Conservation (phyloP, 768 basidiomycete species). For the Boletus barrowsii region DNA sequence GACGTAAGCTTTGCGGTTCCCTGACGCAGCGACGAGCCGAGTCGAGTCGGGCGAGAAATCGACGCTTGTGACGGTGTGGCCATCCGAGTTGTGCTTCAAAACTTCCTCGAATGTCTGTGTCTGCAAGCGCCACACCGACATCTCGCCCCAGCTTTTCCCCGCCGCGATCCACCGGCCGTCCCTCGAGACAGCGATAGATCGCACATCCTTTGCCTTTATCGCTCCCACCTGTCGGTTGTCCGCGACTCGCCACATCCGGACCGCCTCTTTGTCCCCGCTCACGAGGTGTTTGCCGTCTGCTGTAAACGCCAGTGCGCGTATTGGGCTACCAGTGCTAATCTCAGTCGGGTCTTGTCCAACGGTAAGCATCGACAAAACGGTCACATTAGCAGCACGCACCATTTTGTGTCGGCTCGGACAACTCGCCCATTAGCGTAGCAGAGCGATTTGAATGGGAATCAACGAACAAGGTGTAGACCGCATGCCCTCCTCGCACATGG, state of each 20-base stretch:
- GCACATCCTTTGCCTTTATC: conserved; percentile 2
- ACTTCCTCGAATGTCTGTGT: background rate
- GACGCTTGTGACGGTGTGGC: conserved; percentile 7
- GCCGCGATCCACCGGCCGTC: conserved; percentile 8
- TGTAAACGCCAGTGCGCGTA: conserved; percentile 6
- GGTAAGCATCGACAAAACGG: background rate
- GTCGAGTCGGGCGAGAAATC: conserved; percentile 11
- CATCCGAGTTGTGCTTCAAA: background rate
- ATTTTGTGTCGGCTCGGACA: background rate
- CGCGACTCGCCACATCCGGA: conserved; percentile 5
- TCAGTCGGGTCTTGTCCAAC: background rate
- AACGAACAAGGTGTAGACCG: background rate
- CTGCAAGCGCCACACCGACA: conserved; percentile 4
- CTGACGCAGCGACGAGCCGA: conserved; percentile 6
- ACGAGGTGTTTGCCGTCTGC: conserved; percentile 3
- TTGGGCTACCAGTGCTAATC: background rate
- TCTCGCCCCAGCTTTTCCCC: conserved; percentile 8
- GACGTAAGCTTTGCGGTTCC: conserved; percentile 2
- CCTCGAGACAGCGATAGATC: conserved; percentile 5
- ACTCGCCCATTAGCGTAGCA: too few species aligned
- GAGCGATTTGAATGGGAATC: background rate
- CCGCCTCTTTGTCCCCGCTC: conserved; percentile 9
- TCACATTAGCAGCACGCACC: background rate
- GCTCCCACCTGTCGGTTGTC: background rate
- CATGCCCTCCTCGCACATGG: background rate